A percentile compares a stretch with the other conserved stretches of the same genome.
Evolutionary conservation across 176 grass and related monocot genomes (phyloP).

Genomic region (Aegilops longissima): DNA sequence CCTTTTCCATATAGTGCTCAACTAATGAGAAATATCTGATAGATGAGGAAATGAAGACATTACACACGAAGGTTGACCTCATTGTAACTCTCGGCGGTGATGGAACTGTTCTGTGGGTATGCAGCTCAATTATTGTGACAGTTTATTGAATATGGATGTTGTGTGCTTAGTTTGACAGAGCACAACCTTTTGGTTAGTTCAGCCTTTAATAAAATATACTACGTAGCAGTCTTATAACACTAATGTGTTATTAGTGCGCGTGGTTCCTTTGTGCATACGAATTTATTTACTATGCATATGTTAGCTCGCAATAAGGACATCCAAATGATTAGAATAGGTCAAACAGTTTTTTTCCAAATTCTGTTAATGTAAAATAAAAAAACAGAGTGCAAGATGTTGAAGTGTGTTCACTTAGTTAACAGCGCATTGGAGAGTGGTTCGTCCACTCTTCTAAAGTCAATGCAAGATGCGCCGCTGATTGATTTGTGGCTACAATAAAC

Average conservation of each 20-base stretch:
- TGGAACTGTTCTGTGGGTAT: conserved; percentile 87
- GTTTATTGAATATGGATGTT: conserved; percentile 16
- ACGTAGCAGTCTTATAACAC: not conserved
- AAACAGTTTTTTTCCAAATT: not conserved
- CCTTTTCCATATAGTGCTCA: not conserved
- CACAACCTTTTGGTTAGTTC: not conserved
- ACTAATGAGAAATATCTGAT: conserved; percentile 22
- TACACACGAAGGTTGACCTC: conserved; percentile 80
- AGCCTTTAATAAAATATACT: conserved; percentile 2
- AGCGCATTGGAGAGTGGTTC: not conserved
- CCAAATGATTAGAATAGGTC: not conserved
- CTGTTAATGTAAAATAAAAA: not conserved
- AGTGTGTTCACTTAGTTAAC: not conserved
- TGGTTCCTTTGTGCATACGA: not conserved
- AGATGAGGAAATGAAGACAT: conserved; percentile 75
- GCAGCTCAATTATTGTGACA: conserved; percentile 10
- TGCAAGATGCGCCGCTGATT: not conserved
- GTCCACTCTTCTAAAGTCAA: conserved; percentile 1
- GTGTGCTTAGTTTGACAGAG: conserved; percentile 4
- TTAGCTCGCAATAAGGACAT: not conserved
- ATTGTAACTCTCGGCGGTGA: conserved; percentile 76
- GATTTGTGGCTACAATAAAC: not conserved
- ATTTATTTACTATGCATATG: conserved; percentile 8
- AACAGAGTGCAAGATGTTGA: not conserved
- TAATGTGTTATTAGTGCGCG: not conserved